A percentile compares a stretch with the other conserved stretches of the same genome.
phyloP scores from a whole-genome alignment of 2,329 filamentous ascomycete genomes.

The Fusarium cyanostomum region DNA sequence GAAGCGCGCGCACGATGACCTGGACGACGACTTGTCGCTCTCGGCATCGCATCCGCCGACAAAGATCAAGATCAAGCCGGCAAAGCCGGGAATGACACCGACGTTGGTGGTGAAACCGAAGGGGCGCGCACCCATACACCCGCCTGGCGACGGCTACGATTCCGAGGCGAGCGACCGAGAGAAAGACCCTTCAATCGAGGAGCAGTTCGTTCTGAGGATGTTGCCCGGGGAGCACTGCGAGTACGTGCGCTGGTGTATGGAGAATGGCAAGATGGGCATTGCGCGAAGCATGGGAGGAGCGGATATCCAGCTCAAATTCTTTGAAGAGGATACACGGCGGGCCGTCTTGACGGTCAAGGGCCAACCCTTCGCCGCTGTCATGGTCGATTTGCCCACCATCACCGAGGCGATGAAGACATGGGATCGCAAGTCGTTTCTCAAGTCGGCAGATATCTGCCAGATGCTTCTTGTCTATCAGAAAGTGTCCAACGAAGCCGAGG shows the following conservation, averaged over 20 bases:
- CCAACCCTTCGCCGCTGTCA: slow-evolving; percentile 76
- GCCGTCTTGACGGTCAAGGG: slow-evolving; percentile 76
- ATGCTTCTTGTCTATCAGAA: slow-evolving; percentile 83
- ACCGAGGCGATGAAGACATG: slow-evolving; percentile 93
- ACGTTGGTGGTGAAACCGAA: slow-evolving; percentile 66
- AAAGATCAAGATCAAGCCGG: slow-evolving; percentile 63
- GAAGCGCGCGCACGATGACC: slow-evolving; percentile 68
- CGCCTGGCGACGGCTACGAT: slow-evolving; percentile 90
- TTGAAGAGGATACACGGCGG: slow-evolving; percentile 77
- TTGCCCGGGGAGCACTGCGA: slow-evolving; percentile 85
- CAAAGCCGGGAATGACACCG: slow-evolving; percentile 50
- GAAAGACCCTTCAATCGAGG: slow-evolving; percentile 85
- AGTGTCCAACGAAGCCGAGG: slow-evolving; percentile 73
- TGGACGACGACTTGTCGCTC: slow-evolving; percentile 55
- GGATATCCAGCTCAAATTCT: slow-evolving; percentile 82
- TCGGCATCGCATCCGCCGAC: slow-evolving; percentile 52
- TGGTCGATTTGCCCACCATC: slow-evolving; percentile 87
- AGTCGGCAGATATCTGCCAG: slow-evolving; percentile 87
- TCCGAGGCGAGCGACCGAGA: slow-evolving; percentile 95
- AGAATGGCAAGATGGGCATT: slow-evolving; percentile 79
- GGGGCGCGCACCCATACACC: slow-evolving; percentile 73
- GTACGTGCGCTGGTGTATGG: slow-evolving; percentile 78
- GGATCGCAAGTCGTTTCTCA: slow-evolving; percentile 88
- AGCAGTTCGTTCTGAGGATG: slow-evolving; percentile 91
- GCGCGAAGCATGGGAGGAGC: slow-evolving; percentile 72